A percentile compares a stretch with the other conserved stretches of the same genome.
Conservation (phyloP, 768 basidiomycete genomes). For the Lactifluus volemus region DNA sequence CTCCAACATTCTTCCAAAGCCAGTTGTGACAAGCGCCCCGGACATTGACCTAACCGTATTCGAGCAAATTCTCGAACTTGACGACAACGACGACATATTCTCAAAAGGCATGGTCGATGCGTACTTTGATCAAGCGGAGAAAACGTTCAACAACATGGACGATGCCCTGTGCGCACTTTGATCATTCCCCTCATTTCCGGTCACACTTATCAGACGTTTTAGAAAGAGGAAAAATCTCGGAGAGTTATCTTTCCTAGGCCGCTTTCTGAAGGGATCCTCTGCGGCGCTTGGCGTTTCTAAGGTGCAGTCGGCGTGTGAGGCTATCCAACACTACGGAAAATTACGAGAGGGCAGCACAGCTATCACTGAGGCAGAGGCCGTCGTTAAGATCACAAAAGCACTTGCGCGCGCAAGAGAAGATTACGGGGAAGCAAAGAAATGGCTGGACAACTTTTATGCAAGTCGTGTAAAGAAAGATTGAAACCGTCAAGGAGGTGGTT, state of each 20-base stretch:
- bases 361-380: constrained; percentile 2
- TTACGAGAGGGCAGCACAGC: not conserved
- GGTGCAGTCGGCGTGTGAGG: constrained; percentile 81
- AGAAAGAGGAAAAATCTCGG: constrained; percentile 46
- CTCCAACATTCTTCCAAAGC: not conserved
- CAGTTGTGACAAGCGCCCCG: not conserved
- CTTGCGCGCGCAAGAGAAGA: constrained; percentile 12
- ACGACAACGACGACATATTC: constrained; percentile 82
- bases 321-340: constrained; percentile 71
- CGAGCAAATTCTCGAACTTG: constrained; percentile 82
- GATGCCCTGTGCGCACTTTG: constrained; percentile 21
- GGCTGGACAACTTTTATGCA: constrained; percentile 8
- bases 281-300: constrained; percentile 80
- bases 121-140: constrained; percentile 72
- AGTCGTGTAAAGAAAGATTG: not conserved
- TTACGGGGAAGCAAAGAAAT: constrained; percentile 9
- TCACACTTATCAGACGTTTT: constrained; percentile 36
- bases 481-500: not conserved
- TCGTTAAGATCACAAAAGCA: constrained; percentile 11
- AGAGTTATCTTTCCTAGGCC: constrained; percentile 67
- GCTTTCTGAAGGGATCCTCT: constrained; percentile 96
- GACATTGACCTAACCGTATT: constrained; percentile 77
- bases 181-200: not conserved
- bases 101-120: constrained; percentile 67
- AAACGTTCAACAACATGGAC: constrained; percentile 76